Conservation (phyloP, 768 basidiomycete genomes). For the Amanita polypyramis region DNA sequence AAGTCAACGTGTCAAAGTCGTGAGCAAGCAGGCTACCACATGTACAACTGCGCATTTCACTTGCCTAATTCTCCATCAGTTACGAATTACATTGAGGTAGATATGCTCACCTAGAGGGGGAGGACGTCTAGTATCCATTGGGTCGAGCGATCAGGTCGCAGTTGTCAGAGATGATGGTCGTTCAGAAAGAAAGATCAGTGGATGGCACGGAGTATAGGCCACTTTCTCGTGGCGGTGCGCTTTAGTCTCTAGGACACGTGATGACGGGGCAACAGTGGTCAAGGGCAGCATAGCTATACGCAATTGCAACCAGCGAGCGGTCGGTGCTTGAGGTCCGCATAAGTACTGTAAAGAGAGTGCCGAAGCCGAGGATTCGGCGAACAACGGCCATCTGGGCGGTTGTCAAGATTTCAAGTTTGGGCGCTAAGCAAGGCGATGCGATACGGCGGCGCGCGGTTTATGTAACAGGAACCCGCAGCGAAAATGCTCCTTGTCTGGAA, state of each 20-base stretch:
- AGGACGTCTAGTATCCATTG: constrained; percentile 28
- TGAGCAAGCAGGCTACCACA: neutral
- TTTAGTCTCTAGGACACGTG: no score
- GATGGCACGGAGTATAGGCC: no score
- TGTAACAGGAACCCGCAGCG: constrained; percentile 2
- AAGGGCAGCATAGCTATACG: no score
- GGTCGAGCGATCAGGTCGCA: neutral
- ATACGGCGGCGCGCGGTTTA: constrained; percentile 2
- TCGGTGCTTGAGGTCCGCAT: no score
- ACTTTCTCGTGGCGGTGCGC: constrained; percentile 1
- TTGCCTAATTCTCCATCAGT: constrained; percentile 12
- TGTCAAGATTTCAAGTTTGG: constrained; percentile 6
- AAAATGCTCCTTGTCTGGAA: constrained; percentile 27
- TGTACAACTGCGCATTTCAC: constrained; percentile 4
- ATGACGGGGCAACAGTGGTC: no score
- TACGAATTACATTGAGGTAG: constrained; percentile 4
- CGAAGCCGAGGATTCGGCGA: no score
- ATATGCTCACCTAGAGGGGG: constrained; percentile 29
- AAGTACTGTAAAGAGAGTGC: no score
- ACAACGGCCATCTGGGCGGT: neutral
- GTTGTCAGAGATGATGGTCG: neutral
- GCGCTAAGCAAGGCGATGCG: neutral
- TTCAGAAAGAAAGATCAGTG: neutral
- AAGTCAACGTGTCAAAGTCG: neutral
- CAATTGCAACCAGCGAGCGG: no score